Conservation (phyloP, 768 basidiomycete genomes). For the Tricholoma matsutake region DNA sequence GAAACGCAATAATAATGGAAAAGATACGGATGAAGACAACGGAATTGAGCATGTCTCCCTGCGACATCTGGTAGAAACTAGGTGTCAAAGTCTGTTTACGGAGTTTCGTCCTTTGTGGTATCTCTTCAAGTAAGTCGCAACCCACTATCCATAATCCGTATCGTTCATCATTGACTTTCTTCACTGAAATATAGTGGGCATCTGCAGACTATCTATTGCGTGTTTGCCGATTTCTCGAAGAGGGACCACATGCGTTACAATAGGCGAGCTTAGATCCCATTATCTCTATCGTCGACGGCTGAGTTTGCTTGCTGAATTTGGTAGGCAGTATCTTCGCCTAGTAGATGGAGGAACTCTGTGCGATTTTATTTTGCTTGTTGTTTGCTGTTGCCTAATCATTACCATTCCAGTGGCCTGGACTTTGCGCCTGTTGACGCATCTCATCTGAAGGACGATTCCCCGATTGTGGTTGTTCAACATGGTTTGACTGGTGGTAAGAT, state of each 20-base stretch:
- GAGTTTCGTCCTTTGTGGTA: conserved; percentile 47
- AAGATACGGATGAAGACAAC: conserved; percentile 17
- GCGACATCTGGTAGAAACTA: conserved; percentile 36
- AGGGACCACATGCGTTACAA: conserved; percentile 54
- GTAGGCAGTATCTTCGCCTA: conserved; percentile 44
- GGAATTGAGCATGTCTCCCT: conserved; percentile 34
- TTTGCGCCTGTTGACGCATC: conserved; percentile 47
- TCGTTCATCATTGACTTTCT: neutral
- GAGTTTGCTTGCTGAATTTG: neutral
- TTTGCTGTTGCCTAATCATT: conserved; percentile 6
- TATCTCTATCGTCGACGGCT: neutral
- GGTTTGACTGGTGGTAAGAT: conserved; percentile 45
- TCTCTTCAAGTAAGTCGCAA: conserved; percentile 40
- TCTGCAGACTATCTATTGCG: conserved; percentile 59
- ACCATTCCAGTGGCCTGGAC: conserved; percentile 50
- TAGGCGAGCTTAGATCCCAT: conserved; percentile 33
- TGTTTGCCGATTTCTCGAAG: conserved; percentile 57
- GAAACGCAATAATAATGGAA: conserved; percentile 27
- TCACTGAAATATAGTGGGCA: conserved; percentile 44
- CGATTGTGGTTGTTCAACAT: conserved; percentile 53
- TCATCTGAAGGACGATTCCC: conserved; percentile 34
- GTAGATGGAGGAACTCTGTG: conserved; percentile 64
- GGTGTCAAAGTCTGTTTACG: conserved; percentile 40
- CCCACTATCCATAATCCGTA: neutral
- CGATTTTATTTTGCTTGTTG: conserved; percentile 14